A percentile compares a stretch with the other conserved stretches of the same genome.
Evolutionary conservation across 345 rosid species (phyloP).

Genomic region (Camelina neglecta): DNA sequence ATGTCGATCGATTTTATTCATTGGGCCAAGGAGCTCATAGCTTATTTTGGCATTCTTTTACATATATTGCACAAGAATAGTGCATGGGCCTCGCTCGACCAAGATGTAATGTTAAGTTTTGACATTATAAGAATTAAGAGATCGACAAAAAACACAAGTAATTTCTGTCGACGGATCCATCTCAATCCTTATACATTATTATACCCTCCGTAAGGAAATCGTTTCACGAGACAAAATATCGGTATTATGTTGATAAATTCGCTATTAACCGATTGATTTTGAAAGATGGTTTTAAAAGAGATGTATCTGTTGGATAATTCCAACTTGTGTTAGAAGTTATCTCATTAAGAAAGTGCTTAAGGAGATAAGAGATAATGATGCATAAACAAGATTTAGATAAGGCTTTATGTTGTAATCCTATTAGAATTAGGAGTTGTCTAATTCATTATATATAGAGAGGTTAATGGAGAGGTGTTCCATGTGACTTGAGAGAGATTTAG

Average conservation of each 20-base stretch:
- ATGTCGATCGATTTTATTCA: background rate
- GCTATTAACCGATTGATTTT: background rate
- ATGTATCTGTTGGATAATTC: background rate
- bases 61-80: background rate
- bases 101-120: background rate
- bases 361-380: no score
- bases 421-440: no score
- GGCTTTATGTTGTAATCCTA: no score
- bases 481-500: no score
- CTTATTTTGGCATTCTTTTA: background rate
- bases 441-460: no score
- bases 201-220: background rate
- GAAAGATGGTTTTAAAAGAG: conserved; percentile 10
- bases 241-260: background rate
- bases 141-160: no score
- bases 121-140: background rate
- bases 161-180: background rate
- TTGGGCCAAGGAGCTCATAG: conserved; percentile 13
- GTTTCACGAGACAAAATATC: background rate
- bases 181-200: background rate
- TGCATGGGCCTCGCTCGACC: conserved; percentile 1
- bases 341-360: no score
- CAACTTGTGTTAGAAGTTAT: no score
- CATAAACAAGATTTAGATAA: no score
- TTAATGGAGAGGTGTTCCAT: no score